phyloP scores from a whole-genome alignment of 2,329 filamentous ascomycete species.

The Westerdykella sp. region DNA sequence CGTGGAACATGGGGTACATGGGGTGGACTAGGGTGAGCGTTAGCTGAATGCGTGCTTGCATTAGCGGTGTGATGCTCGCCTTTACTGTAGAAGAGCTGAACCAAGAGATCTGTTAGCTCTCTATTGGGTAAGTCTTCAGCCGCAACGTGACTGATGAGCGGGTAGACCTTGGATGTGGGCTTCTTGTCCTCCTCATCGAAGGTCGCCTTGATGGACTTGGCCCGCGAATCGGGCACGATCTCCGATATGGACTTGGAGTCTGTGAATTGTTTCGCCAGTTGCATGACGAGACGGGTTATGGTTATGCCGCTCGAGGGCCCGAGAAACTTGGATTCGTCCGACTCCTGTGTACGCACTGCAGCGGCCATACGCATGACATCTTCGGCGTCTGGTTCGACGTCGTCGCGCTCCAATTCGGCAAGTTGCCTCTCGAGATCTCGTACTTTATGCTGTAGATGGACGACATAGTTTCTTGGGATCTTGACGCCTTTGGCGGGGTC shows the following conservation, averaged over 20 bases:
- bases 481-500: constrained; percentile 81
- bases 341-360: constrained; percentile 75
- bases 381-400: constrained; percentile 65
- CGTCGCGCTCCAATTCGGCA: constrained; percentile 68
- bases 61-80: constrained; percentile 43
- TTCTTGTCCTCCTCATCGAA: constrained; percentile 59
- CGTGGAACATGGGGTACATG: constrained; percentile 81
- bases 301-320: constrained; percentile 93
- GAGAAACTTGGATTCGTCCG: constrained; percentile 83
- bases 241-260: constrained; percentile 88
- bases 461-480: constrained; percentile 86
- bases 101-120: constrained; percentile 66
- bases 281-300: constrained; percentile 92
- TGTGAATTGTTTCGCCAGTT: constrained; percentile 89
- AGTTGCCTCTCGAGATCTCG: constrained; percentile 76
- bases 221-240: constrained; percentile 70
- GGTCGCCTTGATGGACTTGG: constrained; percentile 63
- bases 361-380: constrained; percentile 82
- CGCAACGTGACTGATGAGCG: constrained; percentile 78
- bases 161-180: constrained; percentile 74
- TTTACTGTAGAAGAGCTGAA: constrained; percentile 82
- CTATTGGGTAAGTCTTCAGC: constrained; percentile 69
- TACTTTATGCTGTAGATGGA: constrained; percentile 82
- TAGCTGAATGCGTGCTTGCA: constrained; percentile 3
- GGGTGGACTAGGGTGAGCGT: constrained; percentile 61